Base-by-base conservation (phyloP, 257 asterid genomes). In the Gynochthodes officinalis region DNA sequence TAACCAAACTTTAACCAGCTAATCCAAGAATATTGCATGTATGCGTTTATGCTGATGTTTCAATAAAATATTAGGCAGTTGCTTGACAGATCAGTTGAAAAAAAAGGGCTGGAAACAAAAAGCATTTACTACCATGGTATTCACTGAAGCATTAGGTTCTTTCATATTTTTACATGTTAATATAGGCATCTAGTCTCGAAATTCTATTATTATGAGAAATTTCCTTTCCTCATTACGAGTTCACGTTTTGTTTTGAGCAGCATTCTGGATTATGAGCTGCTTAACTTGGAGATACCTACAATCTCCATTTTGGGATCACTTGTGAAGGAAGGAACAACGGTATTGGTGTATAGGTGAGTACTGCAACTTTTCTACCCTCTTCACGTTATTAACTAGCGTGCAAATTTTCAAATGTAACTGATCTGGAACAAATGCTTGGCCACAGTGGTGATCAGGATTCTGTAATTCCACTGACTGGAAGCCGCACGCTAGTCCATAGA, bases 391-490 rank as follows among this genome's bases (percentile, higher is more conserved):
- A n/a, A n/a, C n/a, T n/a, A 40, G 25, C 19, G 23, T 46, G 21
- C 16, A 54, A 14, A 23, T 4, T 25, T 70, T 16, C 16, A 13
- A 15, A 7, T 23, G 13, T 42, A 23, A 32, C 55, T 42, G n/a
- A 76, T 44, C 55, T 40, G 12, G 27, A 70, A 25, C 21, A 5
- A 19, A 69, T 28, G 21, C 25, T 58, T 72, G 50, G 18, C 9
- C 68, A 84, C 88, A 89, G 96, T 12, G 92, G 96, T 1, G 96
- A 89, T 83, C 92, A 89, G 82, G 96, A 89, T 81, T 89, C 96
- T 42, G 92, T 89, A 0, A 80, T 89, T 40, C 96, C 96, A 13
- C 71, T 89, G 70, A 89, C 85, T 10, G 96, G 96, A 71, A 89
- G 87, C 77, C 89, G 92, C 1, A 76, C 73, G 0, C 68, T 86